Base-by-base conservation (phyloP, 208 protist genomes). In the Zelonia costaricensis region DNA sequence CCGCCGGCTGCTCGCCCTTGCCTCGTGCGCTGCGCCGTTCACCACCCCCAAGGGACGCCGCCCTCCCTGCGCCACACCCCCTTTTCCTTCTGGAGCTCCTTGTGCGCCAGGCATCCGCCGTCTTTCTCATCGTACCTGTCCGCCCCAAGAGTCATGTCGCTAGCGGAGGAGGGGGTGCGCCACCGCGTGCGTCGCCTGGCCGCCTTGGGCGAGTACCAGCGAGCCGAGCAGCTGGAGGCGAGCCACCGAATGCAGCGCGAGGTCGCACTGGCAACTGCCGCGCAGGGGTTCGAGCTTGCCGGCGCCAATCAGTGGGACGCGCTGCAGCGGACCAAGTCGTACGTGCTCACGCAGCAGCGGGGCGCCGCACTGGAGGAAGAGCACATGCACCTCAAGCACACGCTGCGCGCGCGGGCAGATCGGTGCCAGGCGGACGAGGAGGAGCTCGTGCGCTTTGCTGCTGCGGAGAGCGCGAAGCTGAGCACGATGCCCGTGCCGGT, bases 261-360 rank as follows among this genome's bases (percentile, higher is more conserved):
- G 47, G 56, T 52, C 8, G 30, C 62, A 2, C 20, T 60, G 7
- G n/a, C 51, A 18, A 36, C 20, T 15, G 63, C 69, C 15, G 46
- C 53, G n/a, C 53, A 56, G 43, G 52, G 66, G n/a, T 54, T 91
- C 35, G 54, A 76, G 8, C 69, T 73, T 40, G 78, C 80, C n/a
- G 81, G 80, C 38, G 74, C 78, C n/a, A 43, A 66, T 13, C 69
- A 91, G 58, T 82, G 73, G 72, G 76, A 77, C 44, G 46, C 74
- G 3, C 80, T 91, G 69, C 56, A 74, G 18, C 64, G 76, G 16
- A 77, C 84, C 2, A 77, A 75, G 48, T 39, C 39, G 5, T 57
- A 68, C 25, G 42, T 40, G 5, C 30, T 61, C 10, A 36, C 47
- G 23, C 47, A 84, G 39, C 44, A 60, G 30, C 58, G 74, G 28